Evolutionary conservation across 1,284 basidiomycete genomes (phyloP), one percentile per base, ranked within the genome.

Genomic region (Fomitopsis pinicola): DNA sequence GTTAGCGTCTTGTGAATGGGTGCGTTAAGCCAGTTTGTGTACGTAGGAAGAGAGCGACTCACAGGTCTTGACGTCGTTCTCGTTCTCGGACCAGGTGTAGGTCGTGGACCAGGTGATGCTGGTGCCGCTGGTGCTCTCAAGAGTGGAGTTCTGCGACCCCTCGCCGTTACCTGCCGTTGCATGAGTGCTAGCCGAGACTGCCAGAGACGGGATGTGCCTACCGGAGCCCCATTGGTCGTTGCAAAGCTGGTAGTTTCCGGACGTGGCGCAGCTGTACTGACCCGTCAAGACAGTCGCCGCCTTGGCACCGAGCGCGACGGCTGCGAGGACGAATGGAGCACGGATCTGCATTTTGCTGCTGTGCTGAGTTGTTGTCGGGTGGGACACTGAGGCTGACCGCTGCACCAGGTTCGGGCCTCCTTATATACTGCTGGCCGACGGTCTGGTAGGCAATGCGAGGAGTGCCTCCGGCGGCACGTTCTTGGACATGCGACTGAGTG

Each of bases 61-160:
- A 83, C 82, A 85, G 71, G 79, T 82, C 75, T 85, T 85, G 59
- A 85, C 83, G 61, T 73, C 77, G 68, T 84, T 84, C 35, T 75
- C 73, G 56, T 73, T 77, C 64, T 83, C 79, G 9, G 78, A 77
- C 84, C 84, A 85, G n/a, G 72, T 82, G 69, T 77, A 86, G 59
- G 75, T 77, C 38, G 84, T 86, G 42, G 76, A 76, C 84, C 84
- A 86, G 6, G 82, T 77, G 19, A 84, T 75, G 30, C 67, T 70
- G 63, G 76, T 74, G 2, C 78, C 77, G 26, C 72, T 73, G 5
- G 79, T 66, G 61, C 73, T 76, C 58, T 78, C 67, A 46, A 85
- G 70, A 1, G 82, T 85, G 2, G 83, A 82, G 54, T 71, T 75
- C 67, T 85, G 82, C 19, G 68, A 73, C 22, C 84, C 84, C 4